These are phyloP conservation scores for Colletotrichum orchidophilum DNA, from an alignment of 2,329 filamentous ascomycete genomes.

Conservation along the genomic window DNA sequence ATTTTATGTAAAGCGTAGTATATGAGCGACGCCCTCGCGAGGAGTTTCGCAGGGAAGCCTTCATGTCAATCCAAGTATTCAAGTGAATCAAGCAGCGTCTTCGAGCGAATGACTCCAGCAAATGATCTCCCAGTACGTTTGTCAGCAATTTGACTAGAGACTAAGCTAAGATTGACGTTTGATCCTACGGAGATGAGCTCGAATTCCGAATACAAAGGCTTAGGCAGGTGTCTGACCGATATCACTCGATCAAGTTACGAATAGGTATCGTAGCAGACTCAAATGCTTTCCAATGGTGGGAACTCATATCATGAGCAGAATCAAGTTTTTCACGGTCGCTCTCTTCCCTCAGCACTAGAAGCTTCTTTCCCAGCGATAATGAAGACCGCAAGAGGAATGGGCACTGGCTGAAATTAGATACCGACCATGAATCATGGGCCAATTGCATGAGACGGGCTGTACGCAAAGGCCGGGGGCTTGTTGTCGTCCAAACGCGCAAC, in stretches of 20 bases:
- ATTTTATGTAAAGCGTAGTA: background rate
- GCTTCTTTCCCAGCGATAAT: background rate
- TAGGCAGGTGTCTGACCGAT: background rate
- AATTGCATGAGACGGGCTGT: background rate
- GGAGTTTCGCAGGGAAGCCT: background rate
- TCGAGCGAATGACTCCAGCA: background rate
- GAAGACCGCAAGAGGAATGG: background rate
- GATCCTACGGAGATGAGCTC: background rate
- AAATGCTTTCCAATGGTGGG: background rate
- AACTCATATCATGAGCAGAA: background rate
- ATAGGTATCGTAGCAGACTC: background rate
- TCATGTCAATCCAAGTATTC: background rate
- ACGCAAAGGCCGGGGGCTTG: background rate
- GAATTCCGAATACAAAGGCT: background rate
- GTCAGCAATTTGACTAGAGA: background rate
- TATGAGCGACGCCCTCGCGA: background rate
- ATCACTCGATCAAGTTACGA: background rate
- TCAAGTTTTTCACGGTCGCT: background rate
- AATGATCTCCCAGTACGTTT: background rate
- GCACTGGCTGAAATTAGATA: background rate
- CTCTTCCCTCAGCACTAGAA: background rate
- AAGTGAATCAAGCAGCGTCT: background rate
- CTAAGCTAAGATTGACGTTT: background rate
- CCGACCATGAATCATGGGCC: background rate
- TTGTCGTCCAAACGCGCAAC: background rate